phyloP scores from a whole-genome alignment of 1,284 basidiomycete species.

The Ceraceosorus guamensis region DNA sequence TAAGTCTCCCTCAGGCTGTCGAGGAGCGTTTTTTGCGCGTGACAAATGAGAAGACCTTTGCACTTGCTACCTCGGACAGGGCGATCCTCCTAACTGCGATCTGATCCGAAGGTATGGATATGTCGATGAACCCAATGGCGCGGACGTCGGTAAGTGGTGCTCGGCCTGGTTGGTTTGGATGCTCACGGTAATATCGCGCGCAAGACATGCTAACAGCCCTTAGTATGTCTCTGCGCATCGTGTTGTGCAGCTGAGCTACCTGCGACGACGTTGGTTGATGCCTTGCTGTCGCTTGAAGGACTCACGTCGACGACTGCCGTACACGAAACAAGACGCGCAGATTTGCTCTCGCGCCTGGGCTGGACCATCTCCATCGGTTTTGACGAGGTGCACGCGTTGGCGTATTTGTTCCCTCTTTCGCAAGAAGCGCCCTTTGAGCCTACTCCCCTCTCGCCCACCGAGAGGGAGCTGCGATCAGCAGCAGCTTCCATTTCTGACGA shows the following conservation, averaged over 20 bases:
- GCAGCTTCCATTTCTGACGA: conserved; percentile 57
- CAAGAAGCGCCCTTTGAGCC: conserved; percentile 22
- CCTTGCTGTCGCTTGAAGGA: conserved; percentile 9
- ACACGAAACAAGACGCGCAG: conserved; percentile 2
- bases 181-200: too few relatives aligned
- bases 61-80: conserved; percentile 54
- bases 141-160: conserved; percentile 56
- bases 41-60: not conserved
- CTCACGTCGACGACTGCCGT: not conserved
- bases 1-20: too few relatives aligned
- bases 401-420: conserved; percentile 33
- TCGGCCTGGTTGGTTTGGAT: too few relatives aligned
- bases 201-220: too few relatives aligned
- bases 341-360: conserved; percentile 23
- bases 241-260: conserved; percentile 61
- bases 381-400: conserved; percentile 37
- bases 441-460: conserved; percentile 12
- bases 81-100: conserved; percentile 87
- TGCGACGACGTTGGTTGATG: conserved; percentile 66
- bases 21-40: not conserved
- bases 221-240: too few relatives aligned
- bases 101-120: conserved; percentile 88
- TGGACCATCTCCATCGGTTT: conserved; percentile 37
- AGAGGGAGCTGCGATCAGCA: conserved; percentile 22
- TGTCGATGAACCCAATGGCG: conserved; percentile 80